Percentiles rank a stretch among this genome's conserved stretches.
These are phyloP conservation scores for Colletotrichum lini DNA, from an alignment of 2,329 filamentous ascomycete species.

Conservation along the genomic window DNA sequence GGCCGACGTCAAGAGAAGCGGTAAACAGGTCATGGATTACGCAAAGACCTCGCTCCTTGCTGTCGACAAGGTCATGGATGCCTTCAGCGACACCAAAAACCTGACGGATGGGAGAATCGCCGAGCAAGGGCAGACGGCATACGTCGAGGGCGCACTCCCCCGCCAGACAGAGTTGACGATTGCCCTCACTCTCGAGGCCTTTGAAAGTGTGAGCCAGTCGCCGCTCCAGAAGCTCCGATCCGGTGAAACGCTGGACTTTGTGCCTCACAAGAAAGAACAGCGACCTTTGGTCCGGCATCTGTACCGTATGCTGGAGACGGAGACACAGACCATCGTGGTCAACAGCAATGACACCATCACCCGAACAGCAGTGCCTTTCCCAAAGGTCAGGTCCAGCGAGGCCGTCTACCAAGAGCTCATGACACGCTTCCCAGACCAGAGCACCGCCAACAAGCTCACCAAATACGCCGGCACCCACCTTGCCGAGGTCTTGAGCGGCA, in stretches of 20 bases:
- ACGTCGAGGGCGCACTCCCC: constrained; percentile 1
- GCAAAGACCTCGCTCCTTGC: not conserved
- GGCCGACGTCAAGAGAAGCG: not conserved
- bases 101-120: not conserved
- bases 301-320: constrained; percentile 5
- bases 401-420: not conserved
- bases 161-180: not conserved
- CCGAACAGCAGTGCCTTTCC: not conserved
- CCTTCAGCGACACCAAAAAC: not conserved
- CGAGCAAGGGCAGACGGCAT: not conserved
- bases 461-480: constrained; percentile 47
- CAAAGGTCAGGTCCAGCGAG: constrained; percentile 42
- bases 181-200: constrained; percentile 1
- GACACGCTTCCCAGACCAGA: not conserved
- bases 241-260: not conserved
- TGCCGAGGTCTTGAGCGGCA: constrained; percentile 49
- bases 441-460: not conserved
- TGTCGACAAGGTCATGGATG: not conserved
- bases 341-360: constrained; percentile 3
- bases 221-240: not conserved
- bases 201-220: not conserved
- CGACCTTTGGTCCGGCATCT: not conserved
- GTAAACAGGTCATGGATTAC: not conserved
- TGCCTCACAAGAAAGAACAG: not conserved
- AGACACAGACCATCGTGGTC: constrained; percentile 1